A percentile compares a stretch with the other conserved stretches of the same genome.
These are phyloP conservation scores for Aspergillus brasiliensis DNA, from an alignment of 2,329 filamentous ascomycete genomes.

Conservation along the genomic window DNA sequence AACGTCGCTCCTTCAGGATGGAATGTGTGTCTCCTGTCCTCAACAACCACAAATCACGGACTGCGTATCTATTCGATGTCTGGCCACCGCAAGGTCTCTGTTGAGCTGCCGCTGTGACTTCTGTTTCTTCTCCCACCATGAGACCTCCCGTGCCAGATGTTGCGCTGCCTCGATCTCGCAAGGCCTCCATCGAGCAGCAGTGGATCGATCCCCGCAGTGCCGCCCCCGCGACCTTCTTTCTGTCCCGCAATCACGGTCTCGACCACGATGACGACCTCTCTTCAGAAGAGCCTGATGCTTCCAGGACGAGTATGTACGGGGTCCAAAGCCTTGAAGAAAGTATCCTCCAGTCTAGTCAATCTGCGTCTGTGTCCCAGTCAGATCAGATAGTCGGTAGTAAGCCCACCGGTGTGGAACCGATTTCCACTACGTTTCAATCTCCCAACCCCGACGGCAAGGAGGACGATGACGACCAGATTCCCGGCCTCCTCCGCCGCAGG, in stretches of 20 bases:
- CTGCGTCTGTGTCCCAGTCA: conserved; percentile 13
- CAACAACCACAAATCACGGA: background rate
- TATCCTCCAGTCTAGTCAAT: conserved; percentile 42
- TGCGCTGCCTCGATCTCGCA: conserved; percentile 36
- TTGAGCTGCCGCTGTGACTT: background rate
- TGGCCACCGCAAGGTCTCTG: background rate
- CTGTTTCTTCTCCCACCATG: conserved; percentile 33
- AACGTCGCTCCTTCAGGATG: background rate
- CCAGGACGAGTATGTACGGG: conserved; percentile 54
- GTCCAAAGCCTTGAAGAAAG: conserved; percentile 61
- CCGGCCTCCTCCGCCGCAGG: conserved; percentile 28
- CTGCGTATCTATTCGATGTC: conserved; percentile 5
- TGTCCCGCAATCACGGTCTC: conserved; percentile 56
- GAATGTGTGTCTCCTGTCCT: background rate
- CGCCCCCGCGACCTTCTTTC: conserved; percentile 61
- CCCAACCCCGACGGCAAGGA: conserved; percentile 17
- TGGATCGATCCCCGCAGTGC: conserved; percentile 41
- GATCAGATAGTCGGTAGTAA: conserved; percentile 10
- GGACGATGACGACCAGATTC: conserved; percentile 26
- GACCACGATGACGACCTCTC: conserved; percentile 35
- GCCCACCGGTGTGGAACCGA: conserved; percentile 8
- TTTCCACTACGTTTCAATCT: conserved; percentile 16
- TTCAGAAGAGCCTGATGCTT: conserved; percentile 30
- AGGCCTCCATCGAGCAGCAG: conserved; percentile 37
- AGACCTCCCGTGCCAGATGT: conserved; percentile 40